These are phyloP conservation scores for Apophysomyces ossiformis DNA, from an alignment of 371 early-diverging fungal genomes.

Conservation along the genomic window DNA sequence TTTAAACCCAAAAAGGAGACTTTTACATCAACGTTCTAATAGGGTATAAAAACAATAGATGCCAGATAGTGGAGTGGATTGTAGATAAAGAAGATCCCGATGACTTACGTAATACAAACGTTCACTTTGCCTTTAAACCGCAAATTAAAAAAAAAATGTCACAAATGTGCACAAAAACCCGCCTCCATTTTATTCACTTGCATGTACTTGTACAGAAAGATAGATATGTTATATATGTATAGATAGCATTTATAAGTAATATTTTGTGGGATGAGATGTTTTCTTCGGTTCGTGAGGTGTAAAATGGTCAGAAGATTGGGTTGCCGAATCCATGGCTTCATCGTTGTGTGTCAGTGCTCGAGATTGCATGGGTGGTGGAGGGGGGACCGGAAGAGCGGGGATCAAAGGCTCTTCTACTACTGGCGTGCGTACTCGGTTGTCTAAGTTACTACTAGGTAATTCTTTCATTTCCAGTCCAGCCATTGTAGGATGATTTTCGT, in stretches of 20 bases:
- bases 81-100: no score
- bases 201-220: neutral
- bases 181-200: no score
- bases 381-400: neutral
- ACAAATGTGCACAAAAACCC: no score
- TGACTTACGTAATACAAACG: no score
- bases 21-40: no score
- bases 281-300: neutral
- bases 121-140: no score
- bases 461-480: neutral
- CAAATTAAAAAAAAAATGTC: no score
- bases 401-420: neutral
- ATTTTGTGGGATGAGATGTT: neutral
- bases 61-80: no score
- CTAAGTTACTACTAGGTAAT: neutral
- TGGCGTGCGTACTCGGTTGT: neutral
- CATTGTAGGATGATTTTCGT: neutral
- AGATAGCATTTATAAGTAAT: neutral
- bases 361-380: conserved; percentile 12
- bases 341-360: conserved; percentile 4
- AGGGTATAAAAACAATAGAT: no score
- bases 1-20: no score
- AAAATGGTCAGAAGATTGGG: conserved; percentile 6
- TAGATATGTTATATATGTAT: neutral
- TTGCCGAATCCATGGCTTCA: neutral